These are phyloP conservation scores for Laetiporus sulphureus DNA, from an alignment of 1,284 basidiomycete species.

Conservation along the genomic window DNA sequence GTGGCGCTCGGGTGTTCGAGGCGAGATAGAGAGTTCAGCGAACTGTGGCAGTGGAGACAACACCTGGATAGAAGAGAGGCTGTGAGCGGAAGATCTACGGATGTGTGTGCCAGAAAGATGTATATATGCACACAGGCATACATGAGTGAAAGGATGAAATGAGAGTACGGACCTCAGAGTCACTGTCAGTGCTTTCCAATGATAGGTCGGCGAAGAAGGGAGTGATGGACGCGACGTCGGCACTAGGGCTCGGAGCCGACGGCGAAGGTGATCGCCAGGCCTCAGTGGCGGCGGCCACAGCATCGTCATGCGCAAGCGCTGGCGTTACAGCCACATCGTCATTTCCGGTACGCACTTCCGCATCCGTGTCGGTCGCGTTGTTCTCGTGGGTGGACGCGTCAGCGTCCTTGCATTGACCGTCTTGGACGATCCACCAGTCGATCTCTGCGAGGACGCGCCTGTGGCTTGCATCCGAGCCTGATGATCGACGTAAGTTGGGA, in stretches of 20 bases:
- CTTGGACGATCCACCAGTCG: constrained; percentile 76
- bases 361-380: constrained; percentile 8
- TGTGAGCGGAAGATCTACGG: too few relatives aligned
- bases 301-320: constrained; percentile 1
- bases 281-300: constrained; percentile 12
- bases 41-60: constrained; percentile 36
- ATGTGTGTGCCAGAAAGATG: too few relatives aligned
- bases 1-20: constrained; percentile 38
- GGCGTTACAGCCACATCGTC: constrained; percentile 12
- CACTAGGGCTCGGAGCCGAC: constrained; percentile 5
- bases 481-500: constrained; percentile 48
- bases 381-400: constrained; percentile 12
- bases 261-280: constrained; percentile 10
- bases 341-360: not conserved
- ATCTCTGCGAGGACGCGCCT: constrained; percentile 75
- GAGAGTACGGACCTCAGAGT: too few relatives aligned
- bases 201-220: not conserved
- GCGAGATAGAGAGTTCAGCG: constrained; percentile 45
- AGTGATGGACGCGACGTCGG: not conserved
- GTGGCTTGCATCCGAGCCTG: constrained; percentile 52
- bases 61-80: constrained; percentile 11
- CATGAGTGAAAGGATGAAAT: too few relatives aligned
- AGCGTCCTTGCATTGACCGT: constrained; percentile 44
- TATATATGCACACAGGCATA: too few relatives aligned
- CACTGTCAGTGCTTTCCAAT: not conserved